A percentile compares a stretch with the other conserved stretches of the same genome.
phyloP scores from a whole-genome alignment of 805 yeast species.

The Cyberlindnera mrakii region DNA sequence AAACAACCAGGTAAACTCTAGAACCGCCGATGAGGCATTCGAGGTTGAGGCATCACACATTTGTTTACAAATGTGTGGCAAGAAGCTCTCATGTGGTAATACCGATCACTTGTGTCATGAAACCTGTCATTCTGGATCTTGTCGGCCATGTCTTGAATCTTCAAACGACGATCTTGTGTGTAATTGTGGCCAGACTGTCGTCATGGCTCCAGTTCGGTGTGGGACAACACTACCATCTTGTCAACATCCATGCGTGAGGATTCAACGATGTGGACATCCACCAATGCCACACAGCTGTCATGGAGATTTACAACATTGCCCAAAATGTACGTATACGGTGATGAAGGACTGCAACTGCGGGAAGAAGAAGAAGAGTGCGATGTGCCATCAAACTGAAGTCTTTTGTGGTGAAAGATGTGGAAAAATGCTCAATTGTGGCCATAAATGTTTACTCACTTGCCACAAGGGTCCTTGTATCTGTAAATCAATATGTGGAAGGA shows the following conservation, averaged over 20 bases:
- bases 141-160: slow-evolving; percentile 76
- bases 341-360: slow-evolving; percentile 61
- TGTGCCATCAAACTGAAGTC: slow-evolving; percentile 62
- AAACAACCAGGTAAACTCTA: slow-evolving; percentile 30
- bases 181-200: slow-evolving; percentile 72
- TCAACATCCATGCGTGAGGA: slow-evolving; percentile 54
- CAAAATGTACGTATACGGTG: slow-evolving; percentile 65
- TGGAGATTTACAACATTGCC: slow-evolving; percentile 56
- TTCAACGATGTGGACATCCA: slow-evolving; percentile 61
- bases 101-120: slow-evolving; percentile 55
- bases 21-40: slow-evolving; percentile 43
- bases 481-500: slow-evolving; percentile 49
- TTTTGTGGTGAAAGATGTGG: slow-evolving; percentile 69
- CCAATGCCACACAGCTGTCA: slow-evolving; percentile 74
- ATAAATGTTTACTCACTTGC: slow-evolving; percentile 48
- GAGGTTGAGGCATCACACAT: slow-evolving; percentile 67
- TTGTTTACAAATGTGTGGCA: slow-evolving; percentile 62
- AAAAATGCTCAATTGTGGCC: slow-evolving; percentile 40
- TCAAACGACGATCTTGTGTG: slow-evolving; percentile 75
- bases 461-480: slow-evolving; percentile 66
- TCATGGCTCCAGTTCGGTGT: slow-evolving; percentile 81
- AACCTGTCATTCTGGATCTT: slow-evolving; percentile 74
- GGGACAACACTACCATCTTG: slow-evolving; percentile 67
- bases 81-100: slow-evolving; percentile 55
- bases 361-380: slow-evolving; percentile 40